Percentiles rank a stretch among this genome's conserved stretches.
These are phyloP conservation scores for Ceratocystis albifundus DNA, from an alignment of 2,329 filamentous ascomycete genomes.

Conservation along the genomic window DNA sequence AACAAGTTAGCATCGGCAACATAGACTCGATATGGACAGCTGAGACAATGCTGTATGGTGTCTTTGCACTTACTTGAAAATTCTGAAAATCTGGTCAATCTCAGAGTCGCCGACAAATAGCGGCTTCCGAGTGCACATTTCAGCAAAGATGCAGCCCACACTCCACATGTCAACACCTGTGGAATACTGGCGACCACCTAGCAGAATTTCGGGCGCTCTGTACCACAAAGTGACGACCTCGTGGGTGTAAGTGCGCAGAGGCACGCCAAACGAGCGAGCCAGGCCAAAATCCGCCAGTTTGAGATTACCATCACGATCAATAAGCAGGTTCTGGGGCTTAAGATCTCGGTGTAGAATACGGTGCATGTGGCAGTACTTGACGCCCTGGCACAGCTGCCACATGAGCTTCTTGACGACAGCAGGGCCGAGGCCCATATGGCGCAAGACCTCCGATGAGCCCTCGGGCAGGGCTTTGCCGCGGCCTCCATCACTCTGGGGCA, in stretches of 20 bases:
- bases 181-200: conserved; percentile 83
- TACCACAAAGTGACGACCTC: conserved; percentile 95
- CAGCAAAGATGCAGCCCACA: conserved; percentile 84
- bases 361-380: conserved; percentile 81
- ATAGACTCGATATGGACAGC: too few relatives aligned
- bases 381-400: conserved; percentile 72
- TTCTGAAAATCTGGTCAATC: conserved; percentile 37
- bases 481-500: conserved; percentile 73
- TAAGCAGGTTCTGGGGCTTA: conserved; percentile 83
- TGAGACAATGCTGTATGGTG: background rate
- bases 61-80: conserved; percentile 50
- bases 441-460: conserved; percentile 52
- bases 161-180: conserved; percentile 97
- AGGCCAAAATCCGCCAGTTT: conserved; percentile 87
- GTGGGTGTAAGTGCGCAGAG: conserved; percentile 82
- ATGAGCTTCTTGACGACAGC: conserved; percentile 88
- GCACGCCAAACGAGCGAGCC: conserved; percentile 81
- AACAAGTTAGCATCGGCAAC: background rate
- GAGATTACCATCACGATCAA: conserved; percentile 74
- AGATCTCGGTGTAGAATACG: conserved; percentile 78
- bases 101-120: conserved; percentile 83
- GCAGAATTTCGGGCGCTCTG: conserved; percentile 76
- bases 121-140: conserved; percentile 91
- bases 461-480: conserved; percentile 77
- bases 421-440: conserved; percentile 60